Base-by-base conservation (phyloP, 140 eudicot genomes). In the Flaveria floridana region DNA sequence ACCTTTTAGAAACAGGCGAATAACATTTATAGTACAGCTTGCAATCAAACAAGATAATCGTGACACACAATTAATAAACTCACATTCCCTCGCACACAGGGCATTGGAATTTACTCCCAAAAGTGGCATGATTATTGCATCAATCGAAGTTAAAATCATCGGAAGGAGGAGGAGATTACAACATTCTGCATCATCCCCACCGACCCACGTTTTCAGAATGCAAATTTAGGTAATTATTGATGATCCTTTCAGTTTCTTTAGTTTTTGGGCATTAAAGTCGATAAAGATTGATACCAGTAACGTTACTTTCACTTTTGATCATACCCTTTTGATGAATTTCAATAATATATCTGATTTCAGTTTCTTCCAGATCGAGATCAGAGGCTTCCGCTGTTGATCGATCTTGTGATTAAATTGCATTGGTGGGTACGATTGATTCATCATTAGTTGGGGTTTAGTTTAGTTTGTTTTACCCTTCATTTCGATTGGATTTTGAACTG, bases 121-220 rank as follows among this genome's bases (percentile, higher is more conserved):
- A 63, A 25, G 7, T 26, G 25, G 23, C n/a, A 62, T 39, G 37
- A 73, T 71, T 51, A 28, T 9, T 21, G 61, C 6, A 20, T 30
- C 75, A 28, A 52, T 79, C 14, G 56, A 79, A 65, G 79, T 74
- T 79, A 72, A 73, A 46, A 57, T 61, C n/a, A 70, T 46, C 8
- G 80, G 71, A 44, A 68, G 82, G 82, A 78, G 83, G 79, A 79
- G 83, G 83, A 79, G 83, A 68, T 80, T 57, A 46, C 83, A 80
- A 74, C 44, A 58, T 62, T 56, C 76, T 67, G 73, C 80, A 59
- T 51, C 71, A 71, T 80, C 71, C 41, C 13, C 50, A 9, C 50
- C 50, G 14, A 7, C 80, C 65, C 65, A 74, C 65, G 65, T 80
- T 68, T 65, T 53, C 20, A 34, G 30, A 26, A 69, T 78, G 72